phyloP scores from a whole-genome alignment of 495 filamentous ascomycete species.

The Cudoniella acicularis region DNA sequence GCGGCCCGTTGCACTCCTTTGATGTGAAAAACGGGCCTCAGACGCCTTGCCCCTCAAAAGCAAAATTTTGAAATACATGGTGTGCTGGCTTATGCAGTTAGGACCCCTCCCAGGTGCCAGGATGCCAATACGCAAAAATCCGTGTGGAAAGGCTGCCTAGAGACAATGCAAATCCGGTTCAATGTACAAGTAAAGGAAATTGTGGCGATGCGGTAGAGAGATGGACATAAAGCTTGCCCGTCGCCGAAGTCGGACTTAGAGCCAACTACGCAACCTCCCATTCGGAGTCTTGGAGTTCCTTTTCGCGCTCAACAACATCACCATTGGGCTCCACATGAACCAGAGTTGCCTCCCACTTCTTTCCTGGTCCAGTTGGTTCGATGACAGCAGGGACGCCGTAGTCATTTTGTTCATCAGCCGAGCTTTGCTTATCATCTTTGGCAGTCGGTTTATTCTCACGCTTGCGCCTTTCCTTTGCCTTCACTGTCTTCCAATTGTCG shows the following conservation, averaged over 20 bases:
- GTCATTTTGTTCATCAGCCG: constrained; percentile 8
- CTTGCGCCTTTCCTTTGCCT: constrained; percentile 35
- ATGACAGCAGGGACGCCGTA: constrained; percentile 4
- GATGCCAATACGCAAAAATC: constrained; percentile 13
- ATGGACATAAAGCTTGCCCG: not conserved
- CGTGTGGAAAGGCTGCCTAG: not conserved
- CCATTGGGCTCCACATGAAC: not conserved
- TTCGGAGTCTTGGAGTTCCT: constrained; percentile 8
- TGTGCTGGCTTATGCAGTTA: constrained; percentile 17
- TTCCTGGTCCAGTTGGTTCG: constrained; percentile 13
- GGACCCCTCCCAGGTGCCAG: constrained; percentile 6
- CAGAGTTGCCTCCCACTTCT: constrained; percentile 11
- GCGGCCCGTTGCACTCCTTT: not conserved
- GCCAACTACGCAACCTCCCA: constrained; percentile 11
- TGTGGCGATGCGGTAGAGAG: not conserved
- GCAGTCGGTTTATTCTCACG: not conserved
- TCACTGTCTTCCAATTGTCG: constrained; percentile 75
- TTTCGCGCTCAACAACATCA: not conserved
- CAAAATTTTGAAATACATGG: constrained; percentile 19
- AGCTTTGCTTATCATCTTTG: not conserved
- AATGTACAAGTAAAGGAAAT: constrained; percentile 13
- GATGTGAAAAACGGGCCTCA: constrained; percentile 1
- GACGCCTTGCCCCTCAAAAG: constrained; percentile 20
- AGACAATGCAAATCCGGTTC: not conserved
- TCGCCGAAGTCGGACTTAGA: too few species aligned